Evolutionary conservation across 257 asterid genomes (phyloP), one percentile per base, ranked within the genome.

Genomic region (Knoxia roxburghii): DNA sequence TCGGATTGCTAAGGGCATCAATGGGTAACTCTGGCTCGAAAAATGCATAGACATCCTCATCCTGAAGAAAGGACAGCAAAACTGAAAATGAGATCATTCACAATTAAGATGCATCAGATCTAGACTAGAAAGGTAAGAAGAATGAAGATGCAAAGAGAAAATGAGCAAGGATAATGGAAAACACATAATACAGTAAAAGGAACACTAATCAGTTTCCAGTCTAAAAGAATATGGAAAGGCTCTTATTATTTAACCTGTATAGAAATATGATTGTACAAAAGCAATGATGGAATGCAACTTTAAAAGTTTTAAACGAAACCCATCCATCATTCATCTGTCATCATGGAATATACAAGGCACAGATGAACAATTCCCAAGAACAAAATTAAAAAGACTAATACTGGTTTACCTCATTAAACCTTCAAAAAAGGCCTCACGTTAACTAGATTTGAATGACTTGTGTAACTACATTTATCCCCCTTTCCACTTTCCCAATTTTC

Each of bases 11-110:
- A 52, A 79, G 67, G 32, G 79, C 67, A 33, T 83, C 95, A 0
- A 79, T 65, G 41, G 96, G 99, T 50, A 84, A 96, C 57, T 94
- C 97, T 4, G 99, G 99, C 79, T 94, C 99, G 45, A 94, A 94
- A 82, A 90, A 90, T 46, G 90, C 75, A 75, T 83, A 94, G 37
- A 94, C 84, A 61, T 94, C 99, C 79, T 94, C 99, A 51, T 94
- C 99, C 99, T 93, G 78, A 56, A 68, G 65, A 61, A 71, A 66
- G 77, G 18, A 23, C n/a, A n/a, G n/a, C 0, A 33, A 48, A 48
- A 48, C 18, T n/a, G 18, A 17, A 48, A 48, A 48, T 57, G 37
- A 51, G 57, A 51, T 51, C 29, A 9, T 39, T 60, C 10, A 21
- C 20, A n/a, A 23, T 11, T n/a, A 13, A 60, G 65, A 37, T 33